Conservation (phyloP, 2,329 filamentous ascomycete species). For the Dryadomyces quercivorus region DNA sequence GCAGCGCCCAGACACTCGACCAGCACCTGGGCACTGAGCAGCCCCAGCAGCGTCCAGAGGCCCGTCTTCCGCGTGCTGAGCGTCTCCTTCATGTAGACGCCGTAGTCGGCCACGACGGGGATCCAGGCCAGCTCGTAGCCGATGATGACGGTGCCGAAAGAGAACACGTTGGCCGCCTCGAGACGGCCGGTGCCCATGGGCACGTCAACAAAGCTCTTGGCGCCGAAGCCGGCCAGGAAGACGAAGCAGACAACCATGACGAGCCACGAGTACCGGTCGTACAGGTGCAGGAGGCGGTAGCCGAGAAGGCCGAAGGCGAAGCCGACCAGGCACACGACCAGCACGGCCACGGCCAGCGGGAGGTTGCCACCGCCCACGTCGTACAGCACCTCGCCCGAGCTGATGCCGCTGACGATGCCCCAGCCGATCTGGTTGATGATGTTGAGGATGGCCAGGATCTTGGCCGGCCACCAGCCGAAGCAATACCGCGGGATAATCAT, state of each 20-base stretch:
- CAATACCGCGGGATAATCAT: conserved; percentile 18
- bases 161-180: conserved; percentile 11
- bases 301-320: conserved; percentile 13
- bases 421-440: conserved; percentile 13
- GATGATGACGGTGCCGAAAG: conserved; percentile 15
- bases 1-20: conserved; percentile 11
- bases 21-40: conserved; percentile 8
- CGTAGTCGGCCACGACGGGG: conserved; percentile 7
- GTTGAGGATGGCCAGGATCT: conserved; percentile 12
- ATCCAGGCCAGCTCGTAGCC: conserved; percentile 16
- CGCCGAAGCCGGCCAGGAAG: conserved; percentile 13
- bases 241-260: conserved; percentile 10
- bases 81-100: conserved; percentile 6
- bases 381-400: conserved; percentile 13
- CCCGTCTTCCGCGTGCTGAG: background rate
- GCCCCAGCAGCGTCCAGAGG: conserved; percentile 3
- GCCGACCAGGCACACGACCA: conserved; percentile 13
- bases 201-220: conserved; percentile 3
- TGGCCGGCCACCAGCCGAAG: conserved; percentile 16
- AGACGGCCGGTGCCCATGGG: conserved; percentile 1
- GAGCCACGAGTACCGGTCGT: conserved; percentile 12
- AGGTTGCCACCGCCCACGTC: conserved; percentile 14
- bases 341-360: conserved; percentile 12
- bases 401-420: conserved; percentile 12
- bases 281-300: conserved; percentile 12